phyloP scores from a whole-genome alignment of 2,329 filamentous ascomycete genomes.

The Penicillium aurantiogriseum region DNA sequence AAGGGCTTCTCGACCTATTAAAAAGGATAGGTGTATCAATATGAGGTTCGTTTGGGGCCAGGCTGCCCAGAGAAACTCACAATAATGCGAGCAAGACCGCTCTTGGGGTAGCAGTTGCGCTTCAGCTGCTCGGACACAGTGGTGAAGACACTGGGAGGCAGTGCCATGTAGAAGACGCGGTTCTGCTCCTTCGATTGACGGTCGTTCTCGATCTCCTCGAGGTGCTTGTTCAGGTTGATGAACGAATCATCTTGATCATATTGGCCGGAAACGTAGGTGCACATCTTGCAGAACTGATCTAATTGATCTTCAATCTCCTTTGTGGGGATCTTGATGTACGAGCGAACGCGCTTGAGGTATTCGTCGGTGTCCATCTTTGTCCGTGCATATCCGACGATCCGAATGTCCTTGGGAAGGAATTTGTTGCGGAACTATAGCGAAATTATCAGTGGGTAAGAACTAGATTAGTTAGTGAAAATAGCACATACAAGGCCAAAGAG shows the following conservation, averaged over 20 bases:
- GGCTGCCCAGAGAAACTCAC: conserved; percentile 52
- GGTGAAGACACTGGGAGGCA: conserved; percentile 96
- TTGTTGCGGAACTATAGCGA: conserved; percentile 84
- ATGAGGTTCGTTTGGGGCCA: background rate
- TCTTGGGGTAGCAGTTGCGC: conserved; percentile 91
- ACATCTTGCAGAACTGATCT: conserved; percentile 81
- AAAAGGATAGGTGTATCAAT: conserved; percentile 21
- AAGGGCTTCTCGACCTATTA: conserved; percentile 95
- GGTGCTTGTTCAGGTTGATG: conserved; percentile 76
- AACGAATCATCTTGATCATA: conserved; percentile 98
- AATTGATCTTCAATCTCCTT: conserved; percentile 97
- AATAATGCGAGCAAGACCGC: conserved; percentile 89
- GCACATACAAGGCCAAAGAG: conserved; percentile 90
- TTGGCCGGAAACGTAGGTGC: conserved; percentile 93
- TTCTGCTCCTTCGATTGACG: conserved; percentile 71
- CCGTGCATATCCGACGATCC: conserved; percentile 96
- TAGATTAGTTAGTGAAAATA: background rate
- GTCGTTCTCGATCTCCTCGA: conserved; percentile 79
- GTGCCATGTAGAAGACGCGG: conserved; percentile 98
- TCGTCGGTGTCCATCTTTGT: conserved; percentile 99
- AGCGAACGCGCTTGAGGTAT: conserved; percentile 90
- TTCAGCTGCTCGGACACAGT: conserved; percentile 97
- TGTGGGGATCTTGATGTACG: conserved; percentile 97
- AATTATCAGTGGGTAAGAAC: conserved; percentile 14
- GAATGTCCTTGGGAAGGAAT: conserved; percentile 93